phyloP scores from a whole-genome alignment of 2,329 filamentous ascomycete genomes.

The Xylaria multiplex region DNA sequence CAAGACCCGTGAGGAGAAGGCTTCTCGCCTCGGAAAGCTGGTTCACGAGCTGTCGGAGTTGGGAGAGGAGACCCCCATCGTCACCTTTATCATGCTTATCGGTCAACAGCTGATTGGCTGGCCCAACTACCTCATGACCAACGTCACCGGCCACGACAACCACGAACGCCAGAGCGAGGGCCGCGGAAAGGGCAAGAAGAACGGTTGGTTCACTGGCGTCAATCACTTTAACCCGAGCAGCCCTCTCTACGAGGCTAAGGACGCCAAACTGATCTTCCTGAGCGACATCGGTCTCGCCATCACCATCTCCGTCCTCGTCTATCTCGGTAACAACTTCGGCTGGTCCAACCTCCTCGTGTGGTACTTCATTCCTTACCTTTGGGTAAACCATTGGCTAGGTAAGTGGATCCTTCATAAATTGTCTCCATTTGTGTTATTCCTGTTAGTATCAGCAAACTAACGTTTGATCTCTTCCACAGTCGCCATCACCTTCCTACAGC shows the following conservation, averaged over 20 bases:
- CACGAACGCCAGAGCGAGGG: slow-evolving; percentile 92
- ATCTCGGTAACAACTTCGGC: slow-evolving; percentile 80
- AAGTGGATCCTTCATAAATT: slow-evolving; percentile 56
- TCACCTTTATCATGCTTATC: slow-evolving; percentile 78
- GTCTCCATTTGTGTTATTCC: not conserved
- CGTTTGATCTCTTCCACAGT: slow-evolving; percentile 63
- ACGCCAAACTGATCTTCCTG: slow-evolving; percentile 85
- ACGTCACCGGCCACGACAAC: slow-evolving; percentile 96
- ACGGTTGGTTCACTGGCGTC: slow-evolving; percentile 81
- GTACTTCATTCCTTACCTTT: slow-evolving; percentile 95
- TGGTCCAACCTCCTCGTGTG: slow-evolving; percentile 89
- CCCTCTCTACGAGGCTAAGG: slow-evolving; percentile 90
- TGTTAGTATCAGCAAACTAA: not conserved
- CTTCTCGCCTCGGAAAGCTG: slow-evolving; percentile 76
- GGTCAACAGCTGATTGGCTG: slow-evolving; percentile 91
- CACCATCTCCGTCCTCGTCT: slow-evolving; percentile 69
- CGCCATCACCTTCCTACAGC: slow-evolving; percentile 96
- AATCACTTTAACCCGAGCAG: slow-evolving; percentile 94
- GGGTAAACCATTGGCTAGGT: slow-evolving; percentile 99
- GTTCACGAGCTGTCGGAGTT: slow-evolving; percentile 87
- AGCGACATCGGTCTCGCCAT: slow-evolving; percentile 85
- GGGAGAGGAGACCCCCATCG: slow-evolving; percentile 92
- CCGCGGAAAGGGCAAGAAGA: slow-evolving; percentile 90
- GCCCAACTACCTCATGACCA: slow-evolving; percentile 89
- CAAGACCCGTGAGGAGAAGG: slow-evolving; percentile 84